These are phyloP conservation scores for Carex arenaria DNA, from an alignment of 202 grass and related monocot species.

Conservation along the genomic window DNA sequence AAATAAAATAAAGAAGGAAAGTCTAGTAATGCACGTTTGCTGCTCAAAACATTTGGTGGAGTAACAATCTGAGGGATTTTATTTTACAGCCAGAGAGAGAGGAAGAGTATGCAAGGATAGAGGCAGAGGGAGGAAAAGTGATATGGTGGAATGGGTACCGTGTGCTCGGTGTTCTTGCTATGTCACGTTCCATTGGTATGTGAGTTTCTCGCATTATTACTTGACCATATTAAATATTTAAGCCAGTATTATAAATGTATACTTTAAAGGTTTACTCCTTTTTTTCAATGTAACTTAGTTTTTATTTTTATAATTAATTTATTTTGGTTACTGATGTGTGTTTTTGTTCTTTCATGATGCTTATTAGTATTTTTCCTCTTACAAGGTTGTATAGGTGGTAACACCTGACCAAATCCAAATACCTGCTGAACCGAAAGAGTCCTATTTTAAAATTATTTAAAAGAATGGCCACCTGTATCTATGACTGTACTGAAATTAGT, in stretches of 20 bases:
- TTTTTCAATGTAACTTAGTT: not conserved
- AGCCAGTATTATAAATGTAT: not conserved
- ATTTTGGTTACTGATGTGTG: not conserved
- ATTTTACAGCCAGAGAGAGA: conserved; percentile 74
- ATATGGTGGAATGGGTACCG: conserved; percentile 89
- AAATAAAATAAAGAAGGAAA: not conserved
- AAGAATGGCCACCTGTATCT: not conserved
- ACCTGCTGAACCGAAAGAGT: not conserved
- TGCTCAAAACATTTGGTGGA: not conserved
- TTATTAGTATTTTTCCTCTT: not conserved
- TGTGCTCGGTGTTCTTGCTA: conserved; percentile 86
- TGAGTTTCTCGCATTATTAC: not conserved
- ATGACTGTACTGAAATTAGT: not conserved
- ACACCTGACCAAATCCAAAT: not conserved
- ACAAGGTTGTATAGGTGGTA: not conserved
- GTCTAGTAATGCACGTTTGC: not conserved
- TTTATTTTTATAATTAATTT: not conserved
- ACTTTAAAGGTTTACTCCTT: not conserved
- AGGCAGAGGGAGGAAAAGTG: conserved; percentile 73
- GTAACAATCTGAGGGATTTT: not conserved
- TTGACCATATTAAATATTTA: not conserved
- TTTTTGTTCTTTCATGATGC: not conserved
- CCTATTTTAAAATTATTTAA: not conserved
- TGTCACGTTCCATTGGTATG: conserved; percentile 81
- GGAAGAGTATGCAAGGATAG: conserved; percentile 76